These are phyloP conservation scores for Fusarium foetens DNA, from an alignment of 2,329 filamentous ascomycete genomes.

Conservation along the genomic window DNA sequence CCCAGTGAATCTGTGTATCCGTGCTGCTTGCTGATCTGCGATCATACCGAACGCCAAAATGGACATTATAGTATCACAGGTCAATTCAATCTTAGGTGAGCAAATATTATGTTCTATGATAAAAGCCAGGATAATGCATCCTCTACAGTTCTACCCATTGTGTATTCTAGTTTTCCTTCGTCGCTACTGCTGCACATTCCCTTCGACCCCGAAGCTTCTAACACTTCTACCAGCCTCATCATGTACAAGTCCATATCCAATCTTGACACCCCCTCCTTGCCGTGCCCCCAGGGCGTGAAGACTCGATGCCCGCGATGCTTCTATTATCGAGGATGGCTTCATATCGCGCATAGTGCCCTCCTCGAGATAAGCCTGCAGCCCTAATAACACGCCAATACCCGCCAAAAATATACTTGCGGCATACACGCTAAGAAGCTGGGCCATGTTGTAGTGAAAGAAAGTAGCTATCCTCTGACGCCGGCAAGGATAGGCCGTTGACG, in stretches of 20 bases:
- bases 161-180: neutral
- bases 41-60: neutral
- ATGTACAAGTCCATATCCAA: neutral
- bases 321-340: neutral
- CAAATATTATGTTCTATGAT: neutral
- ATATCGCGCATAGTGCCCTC: conserved; percentile 13
- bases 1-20: too few species aligned
- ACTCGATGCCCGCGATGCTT: neutral
- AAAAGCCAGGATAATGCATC: neutral
- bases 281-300: fast-evolving
- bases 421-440: neutral
- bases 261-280: fast-evolving
- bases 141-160: too few species aligned
- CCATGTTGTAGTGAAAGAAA: neutral
- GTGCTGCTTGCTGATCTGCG: neutral
- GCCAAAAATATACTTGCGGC: neutral
- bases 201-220: neutral
- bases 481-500: neutral
- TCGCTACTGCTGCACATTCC: neutral
- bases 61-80: neutral
- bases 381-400: fast-evolving
- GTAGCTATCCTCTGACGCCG: fast-evolving
- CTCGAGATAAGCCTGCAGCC: fast-evolving
- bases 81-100: neutral
- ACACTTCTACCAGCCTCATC: neutral